phyloP scores from a whole-genome alignment of 495 filamentous ascomycete species.

The Lindgomyces ingoldianus region DNA sequence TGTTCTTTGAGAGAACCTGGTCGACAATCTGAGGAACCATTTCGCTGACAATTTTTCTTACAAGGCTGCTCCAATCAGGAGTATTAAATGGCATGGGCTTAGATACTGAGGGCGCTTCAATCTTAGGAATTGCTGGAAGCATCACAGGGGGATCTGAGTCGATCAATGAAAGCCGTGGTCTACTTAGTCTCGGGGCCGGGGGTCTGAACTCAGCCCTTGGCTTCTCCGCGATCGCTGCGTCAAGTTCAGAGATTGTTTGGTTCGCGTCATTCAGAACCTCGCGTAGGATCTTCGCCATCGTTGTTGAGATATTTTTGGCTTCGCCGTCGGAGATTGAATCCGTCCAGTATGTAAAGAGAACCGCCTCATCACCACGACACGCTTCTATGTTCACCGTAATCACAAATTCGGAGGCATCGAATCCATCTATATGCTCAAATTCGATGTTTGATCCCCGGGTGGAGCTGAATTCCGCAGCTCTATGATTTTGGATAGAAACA shows the following conservation, averaged over 20 bases:
- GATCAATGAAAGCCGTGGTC: constrained; percentile 4
- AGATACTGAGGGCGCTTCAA: neutral
- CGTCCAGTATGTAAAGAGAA: constrained; percentile 33
- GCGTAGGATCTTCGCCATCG: constrained; percentile 21
- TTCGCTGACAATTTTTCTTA: constrained; percentile 27
- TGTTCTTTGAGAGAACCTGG: constrained; percentile 22
- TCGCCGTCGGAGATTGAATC: constrained; percentile 29
- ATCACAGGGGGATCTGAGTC: neutral
- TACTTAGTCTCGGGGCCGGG: neutral
- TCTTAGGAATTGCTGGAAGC: constrained; percentile 2
- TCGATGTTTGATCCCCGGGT: constrained; percentile 6
- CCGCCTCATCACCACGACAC: constrained; percentile 29
- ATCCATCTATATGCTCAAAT: constrained; percentile 27
- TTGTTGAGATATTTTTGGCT: constrained; percentile 22
- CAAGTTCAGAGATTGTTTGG: constrained; percentile 26
- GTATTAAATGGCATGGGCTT: neutral
- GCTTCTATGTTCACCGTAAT: constrained; percentile 37
- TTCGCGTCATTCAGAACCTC: constrained; percentile 14
- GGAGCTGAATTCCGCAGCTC: constrained; percentile 7
- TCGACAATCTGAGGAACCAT: constrained; percentile 32
- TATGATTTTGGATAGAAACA: constrained; percentile 34
- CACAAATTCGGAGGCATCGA: constrained; percentile 36
- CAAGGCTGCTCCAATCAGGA: constrained; percentile 26
- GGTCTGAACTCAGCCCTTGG: neutral
- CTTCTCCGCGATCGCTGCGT: constrained; percentile 22